Percentiles rank a stretch among this genome's conserved stretches.
These are phyloP conservation scores for Geosmithia putterillii DNA, from an alignment of 2,329 filamentous ascomycete genomes.

Conservation along the genomic window DNA sequence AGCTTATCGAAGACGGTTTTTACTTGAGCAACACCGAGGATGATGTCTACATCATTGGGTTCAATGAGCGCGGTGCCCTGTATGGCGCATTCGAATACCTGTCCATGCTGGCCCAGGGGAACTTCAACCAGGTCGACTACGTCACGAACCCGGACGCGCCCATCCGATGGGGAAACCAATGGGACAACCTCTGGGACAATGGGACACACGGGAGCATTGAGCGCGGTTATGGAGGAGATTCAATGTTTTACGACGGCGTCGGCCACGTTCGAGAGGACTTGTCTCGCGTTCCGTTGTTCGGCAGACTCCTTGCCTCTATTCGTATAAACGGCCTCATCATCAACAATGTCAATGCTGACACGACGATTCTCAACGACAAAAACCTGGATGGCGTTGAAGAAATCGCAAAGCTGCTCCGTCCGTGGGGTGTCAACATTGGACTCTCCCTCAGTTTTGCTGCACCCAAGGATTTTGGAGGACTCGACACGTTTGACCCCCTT, in stretches of 20 bases:
- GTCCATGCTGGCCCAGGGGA: conserved; percentile 48
- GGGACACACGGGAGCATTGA: conserved; percentile 42
- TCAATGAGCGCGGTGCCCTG: conserved; percentile 54
- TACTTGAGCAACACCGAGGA: conserved; percentile 36
- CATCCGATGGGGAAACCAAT: conserved; percentile 61
- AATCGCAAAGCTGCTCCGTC: conserved; percentile 53
- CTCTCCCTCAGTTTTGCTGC: conserved; percentile 59
- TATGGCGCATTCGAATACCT: conserved; percentile 61
- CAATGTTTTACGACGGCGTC: conserved; percentile 55
- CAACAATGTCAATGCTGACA: conserved; percentile 64
- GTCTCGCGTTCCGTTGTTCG: conserved; percentile 48
- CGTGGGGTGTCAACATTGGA: conserved; percentile 53
- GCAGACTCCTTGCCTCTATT: conserved; percentile 53
- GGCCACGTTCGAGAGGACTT: conserved; percentile 42
- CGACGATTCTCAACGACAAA: conserved; percentile 35
- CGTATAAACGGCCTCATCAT: conserved; percentile 54
- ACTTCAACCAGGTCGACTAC: conserved; percentile 33
- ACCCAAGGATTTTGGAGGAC: conserved; percentile 40
- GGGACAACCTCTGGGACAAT: conserved; percentile 53
- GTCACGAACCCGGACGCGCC: conserved; percentile 44
- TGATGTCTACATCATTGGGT: conserved; percentile 45
- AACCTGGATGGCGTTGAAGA: conserved; percentile 50
- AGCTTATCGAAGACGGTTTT: conserved; percentile 46
- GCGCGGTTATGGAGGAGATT: conserved; percentile 53
- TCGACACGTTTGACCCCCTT: conserved; percentile 53